These are phyloP conservation scores for Schizosaccharomyces japonicus DNA, from an alignment of 805 yeast species.

Conservation along the genomic window DNA sequence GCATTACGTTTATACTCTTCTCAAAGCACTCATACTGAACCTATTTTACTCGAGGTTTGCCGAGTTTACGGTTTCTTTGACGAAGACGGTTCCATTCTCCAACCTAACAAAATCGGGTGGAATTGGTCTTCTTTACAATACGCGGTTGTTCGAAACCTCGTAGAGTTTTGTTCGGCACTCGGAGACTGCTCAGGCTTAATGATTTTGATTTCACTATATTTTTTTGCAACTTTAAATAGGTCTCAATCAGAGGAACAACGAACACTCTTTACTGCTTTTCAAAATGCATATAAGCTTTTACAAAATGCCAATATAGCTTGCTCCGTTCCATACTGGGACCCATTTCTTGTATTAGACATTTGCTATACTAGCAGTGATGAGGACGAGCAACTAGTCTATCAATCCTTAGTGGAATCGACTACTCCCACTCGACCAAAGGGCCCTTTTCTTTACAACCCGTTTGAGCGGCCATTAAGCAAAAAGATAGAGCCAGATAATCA, in stretches of 20 bases:
- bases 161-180: constrained; percentile 29
- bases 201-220: constrained; percentile 4
- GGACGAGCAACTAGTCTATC: background rate
- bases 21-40: constrained; percentile 17
- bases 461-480: constrained; percentile 9
- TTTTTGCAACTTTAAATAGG: constrained; percentile 6
- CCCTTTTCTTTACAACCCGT: constrained; percentile 38
- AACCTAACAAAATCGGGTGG: constrained; percentile 7
- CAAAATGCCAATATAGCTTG: constrained; percentile 7
- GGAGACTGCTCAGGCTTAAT: constrained; percentile 24
- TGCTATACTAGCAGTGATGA: constrained; percentile 13
- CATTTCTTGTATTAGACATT: constrained; percentile 32
- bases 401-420: background rate
- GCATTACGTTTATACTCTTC: constrained; percentile 4
- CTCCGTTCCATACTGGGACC: constrained; percentile 43
- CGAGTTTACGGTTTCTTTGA: constrained; percentile 19
- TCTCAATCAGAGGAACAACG: background rate
- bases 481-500: constrained; percentile 12
- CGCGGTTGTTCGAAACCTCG: constrained; percentile 28
- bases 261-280: background rate
- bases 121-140: constrained; percentile 38
- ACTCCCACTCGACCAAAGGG: constrained; percentile 3
- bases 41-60: constrained; percentile 27
- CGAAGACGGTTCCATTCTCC: constrained; percentile 9
- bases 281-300: constrained; percentile 2